These are phyloP conservation scores for Amphicarpaea edgeworthii DNA, from an alignment of 306 rosid genomes.

Conservation along the genomic window DNA sequence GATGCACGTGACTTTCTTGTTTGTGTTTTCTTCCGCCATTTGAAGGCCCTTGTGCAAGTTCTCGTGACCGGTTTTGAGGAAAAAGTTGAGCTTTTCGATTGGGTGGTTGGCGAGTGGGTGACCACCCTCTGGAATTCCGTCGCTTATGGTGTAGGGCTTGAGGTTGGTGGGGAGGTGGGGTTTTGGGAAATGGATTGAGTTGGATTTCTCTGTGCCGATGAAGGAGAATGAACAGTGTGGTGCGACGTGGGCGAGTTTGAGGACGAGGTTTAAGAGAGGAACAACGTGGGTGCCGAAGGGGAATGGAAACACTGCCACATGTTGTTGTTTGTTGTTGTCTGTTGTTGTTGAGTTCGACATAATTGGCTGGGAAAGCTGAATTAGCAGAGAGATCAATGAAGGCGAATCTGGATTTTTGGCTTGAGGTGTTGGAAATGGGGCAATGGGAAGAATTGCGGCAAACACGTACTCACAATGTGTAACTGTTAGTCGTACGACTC, in stretches of 20 bases:
- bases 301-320: conserved; percentile 45
- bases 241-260: neutral
- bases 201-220: neutral
- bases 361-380: neutral
- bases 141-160: conserved; percentile 20
- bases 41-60: conserved; percentile 39
- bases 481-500: neutral
- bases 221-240: conserved; percentile 44
- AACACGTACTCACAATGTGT: neutral
- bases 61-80: conserved; percentile 30
- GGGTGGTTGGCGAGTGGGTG: conserved; percentile 15
- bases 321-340: conserved; percentile 30
- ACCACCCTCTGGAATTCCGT: conserved; percentile 41
- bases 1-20: conserved; percentile 44
- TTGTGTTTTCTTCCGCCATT: conserved; percentile 38
- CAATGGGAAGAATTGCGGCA: neutral
- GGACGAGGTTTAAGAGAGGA: conserved; percentile 29
- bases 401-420: neutral
- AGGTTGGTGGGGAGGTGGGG: conserved; percentile 12
- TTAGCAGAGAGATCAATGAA: neutral
- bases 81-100: conserved; percentile 17
- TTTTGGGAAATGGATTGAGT: neutral
- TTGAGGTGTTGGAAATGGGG: neutral
- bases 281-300: conserved; percentile 50
- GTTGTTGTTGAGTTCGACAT: neutral